These are phyloP conservation scores for Suillus americanus DNA, from an alignment of 768 basidiomycete species.

Conservation along the genomic window DNA sequence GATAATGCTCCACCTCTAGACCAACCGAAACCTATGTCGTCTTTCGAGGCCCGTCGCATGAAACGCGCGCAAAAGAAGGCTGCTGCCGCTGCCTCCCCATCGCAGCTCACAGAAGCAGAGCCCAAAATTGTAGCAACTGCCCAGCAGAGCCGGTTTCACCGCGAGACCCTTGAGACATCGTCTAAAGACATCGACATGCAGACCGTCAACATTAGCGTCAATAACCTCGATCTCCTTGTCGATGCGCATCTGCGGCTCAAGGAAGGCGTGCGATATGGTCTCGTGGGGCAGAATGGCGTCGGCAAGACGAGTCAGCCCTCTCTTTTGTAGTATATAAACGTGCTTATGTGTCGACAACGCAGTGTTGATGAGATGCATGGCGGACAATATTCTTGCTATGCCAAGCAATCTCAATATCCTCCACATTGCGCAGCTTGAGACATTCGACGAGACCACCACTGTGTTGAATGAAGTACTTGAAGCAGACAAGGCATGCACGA, in stretches of 20 bases:
- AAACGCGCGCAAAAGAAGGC: slow-evolving; percentile 14
- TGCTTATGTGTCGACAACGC: neutral
- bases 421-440: slow-evolving; percentile 14
- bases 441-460: slow-evolving; percentile 11
- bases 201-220: slow-evolving; percentile 51
- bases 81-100: neutral
- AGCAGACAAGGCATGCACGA: slow-evolving; percentile 8
- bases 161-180: slow-evolving; percentile 42
- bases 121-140: slow-evolving; percentile 38
- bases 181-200: slow-evolving; percentile 50
- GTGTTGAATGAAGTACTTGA: slow-evolving; percentile 11
- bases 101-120: neutral
- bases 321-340: slow-evolving; percentile 16
- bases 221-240: slow-evolving; percentile 48
- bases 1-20: neutral
- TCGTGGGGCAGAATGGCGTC: slow-evolving; percentile 48
- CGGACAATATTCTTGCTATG: slow-evolving; percentile 16
- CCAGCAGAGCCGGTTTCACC: slow-evolving; percentile 50
- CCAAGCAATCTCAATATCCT: slow-evolving; percentile 13
- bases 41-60: slow-evolving; percentile 10
- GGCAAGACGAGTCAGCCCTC: slow-evolving; percentile 47
- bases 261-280: slow-evolving; percentile 47
- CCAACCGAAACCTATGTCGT: slow-evolving; percentile 6
- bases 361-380: slow-evolving; percentile 14
- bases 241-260: slow-evolving; percentile 55